Percentiles rank a stretch among this genome's conserved stretches.
phyloP scores from a whole-genome alignment of 2,329 filamentous ascomycete species.

The Nigrospora sphaerica region DNA sequence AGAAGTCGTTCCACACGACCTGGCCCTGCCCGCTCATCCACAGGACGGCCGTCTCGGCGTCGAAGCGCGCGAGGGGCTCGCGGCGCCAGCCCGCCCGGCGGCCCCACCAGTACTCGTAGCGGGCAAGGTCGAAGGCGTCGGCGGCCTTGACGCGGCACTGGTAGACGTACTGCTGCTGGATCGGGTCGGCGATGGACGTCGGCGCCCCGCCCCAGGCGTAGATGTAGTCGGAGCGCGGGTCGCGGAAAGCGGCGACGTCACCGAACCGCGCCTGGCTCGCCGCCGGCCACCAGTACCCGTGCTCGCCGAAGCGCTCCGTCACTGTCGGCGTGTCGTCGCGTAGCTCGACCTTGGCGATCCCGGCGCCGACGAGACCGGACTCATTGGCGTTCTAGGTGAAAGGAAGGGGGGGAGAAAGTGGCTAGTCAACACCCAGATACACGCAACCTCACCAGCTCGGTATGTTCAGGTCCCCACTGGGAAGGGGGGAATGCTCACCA shows the following conservation, averaged over 20 bases:
- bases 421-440: too few relatives aligned
- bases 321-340: constrained; percentile 25
- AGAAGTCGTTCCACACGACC: constrained; percentile 27
- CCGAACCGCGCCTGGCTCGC: constrained; percentile 25
- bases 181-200: constrained; percentile 16
- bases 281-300: constrained; percentile 29
- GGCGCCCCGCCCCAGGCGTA: constrained; percentile 31
- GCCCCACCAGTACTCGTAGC: constrained; percentile 35
- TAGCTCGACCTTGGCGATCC: constrained; percentile 26
- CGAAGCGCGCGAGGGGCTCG: constrained; percentile 19
- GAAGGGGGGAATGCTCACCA: constrained; percentile 16
- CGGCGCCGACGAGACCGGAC: constrained; percentile 25
- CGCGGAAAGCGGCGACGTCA: constrained; percentile 28
- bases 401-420: background rate
- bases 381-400: constrained; percentile 18
- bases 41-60: constrained; percentile 27
- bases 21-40: constrained; percentile 30
- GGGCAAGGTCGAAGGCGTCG: constrained; percentile 23
- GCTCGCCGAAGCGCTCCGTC: constrained; percentile 22
- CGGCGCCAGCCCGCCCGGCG: constrained; percentile 26
- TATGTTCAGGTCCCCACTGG: too few relatives aligned
- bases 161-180: constrained; percentile 23
- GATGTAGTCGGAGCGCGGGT: constrained; percentile 28
- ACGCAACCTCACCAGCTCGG: too few relatives aligned
- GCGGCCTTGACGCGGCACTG: constrained; percentile 25